Percentiles rank a stretch among this genome's conserved stretches.
Evolutionary conservation across 805 yeast genomes (phyloP).

Genomic region (Candida koratica): DNA sequence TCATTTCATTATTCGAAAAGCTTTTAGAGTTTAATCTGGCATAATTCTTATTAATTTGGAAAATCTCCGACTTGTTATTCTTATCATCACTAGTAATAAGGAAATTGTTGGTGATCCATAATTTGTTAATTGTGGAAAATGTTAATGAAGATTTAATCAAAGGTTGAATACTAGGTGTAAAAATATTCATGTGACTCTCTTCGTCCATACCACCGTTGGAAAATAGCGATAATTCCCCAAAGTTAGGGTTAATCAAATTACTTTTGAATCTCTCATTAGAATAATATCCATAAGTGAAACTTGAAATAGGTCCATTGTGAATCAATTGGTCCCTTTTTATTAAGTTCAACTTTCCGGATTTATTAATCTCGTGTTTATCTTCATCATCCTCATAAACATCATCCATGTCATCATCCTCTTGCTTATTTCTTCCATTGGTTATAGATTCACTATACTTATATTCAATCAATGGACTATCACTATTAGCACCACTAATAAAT

Average conservation of each 20-base stretch:
- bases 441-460: constrained; percentile 26
- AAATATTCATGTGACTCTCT: constrained; percentile 53
- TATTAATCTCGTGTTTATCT: constrained; percentile 12
- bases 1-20: constrained; percentile 59
- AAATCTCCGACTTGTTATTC: constrained; percentile 63
- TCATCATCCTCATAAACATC: constrained; percentile 23
- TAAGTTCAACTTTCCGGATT: constrained; percentile 29
- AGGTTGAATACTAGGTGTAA: constrained; percentile 70
- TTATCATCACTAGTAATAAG: constrained; percentile 68
- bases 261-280: constrained; percentile 52
- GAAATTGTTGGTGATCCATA: constrained; percentile 71
- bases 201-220: constrained; percentile 63
- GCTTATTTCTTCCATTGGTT: constrained; percentile 9
- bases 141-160: constrained; percentile 60
- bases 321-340: constrained; percentile 49
- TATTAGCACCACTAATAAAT: constrained; percentile 59
- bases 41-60: constrained; percentile 59
- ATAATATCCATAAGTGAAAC: constrained; percentile 60
- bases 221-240: constrained; percentile 61
- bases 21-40: constrained; percentile 57
- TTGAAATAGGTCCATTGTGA: constrained; percentile 71
- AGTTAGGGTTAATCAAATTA: constrained; percentile 67
- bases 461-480: constrained; percentile 52
- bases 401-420: constrained; percentile 42
- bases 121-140: constrained; percentile 65